Percentiles rank a stretch among this genome's conserved stretches.
These are phyloP conservation scores for Ophiostoma australiae DNA, from an alignment of 2,329 filamentous ascomycete species.

Conservation along the genomic window DNA sequence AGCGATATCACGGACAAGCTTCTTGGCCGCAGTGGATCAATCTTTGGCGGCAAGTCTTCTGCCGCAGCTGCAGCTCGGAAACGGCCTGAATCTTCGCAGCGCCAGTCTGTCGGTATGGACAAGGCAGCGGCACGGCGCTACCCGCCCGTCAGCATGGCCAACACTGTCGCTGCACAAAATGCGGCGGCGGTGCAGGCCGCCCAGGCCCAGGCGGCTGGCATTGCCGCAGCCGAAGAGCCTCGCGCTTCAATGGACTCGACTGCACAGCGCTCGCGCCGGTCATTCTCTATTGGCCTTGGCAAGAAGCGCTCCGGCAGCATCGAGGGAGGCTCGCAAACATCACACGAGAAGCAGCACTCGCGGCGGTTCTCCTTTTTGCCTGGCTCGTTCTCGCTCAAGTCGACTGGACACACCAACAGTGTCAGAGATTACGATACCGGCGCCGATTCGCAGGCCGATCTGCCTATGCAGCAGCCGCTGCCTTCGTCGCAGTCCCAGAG, in stretches of 20 bases:
- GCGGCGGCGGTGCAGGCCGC: slow-evolving; percentile 35
- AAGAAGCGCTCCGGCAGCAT: slow-evolving; percentile 69
- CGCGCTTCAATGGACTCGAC: slow-evolving; percentile 63
- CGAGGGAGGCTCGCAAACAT: slow-evolving; percentile 47
- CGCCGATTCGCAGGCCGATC: slow-evolving; percentile 48
- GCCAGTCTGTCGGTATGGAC: slow-evolving; percentile 33
- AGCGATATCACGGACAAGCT: slow-evolving; percentile 78
- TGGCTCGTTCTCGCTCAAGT: slow-evolving; percentile 58
- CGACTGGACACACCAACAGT: slow-evolving; percentile 45
- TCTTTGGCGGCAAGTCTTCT: slow-evolving; percentile 57
- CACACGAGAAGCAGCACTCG: slow-evolving; percentile 50
- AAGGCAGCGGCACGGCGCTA: slow-evolving; percentile 58
- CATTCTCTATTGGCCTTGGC: slow-evolving; percentile 63
- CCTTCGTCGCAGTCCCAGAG: slow-evolving; percentile 25
- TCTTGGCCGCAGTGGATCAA: slow-evolving; percentile 75
- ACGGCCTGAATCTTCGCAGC: slow-evolving; percentile 39
- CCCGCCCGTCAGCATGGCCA: slow-evolving; percentile 82
- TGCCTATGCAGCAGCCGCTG: slow-evolving; percentile 48
- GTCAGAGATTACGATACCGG: slow-evolving; percentile 47
- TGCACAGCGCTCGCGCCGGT: slow-evolving; percentile 54
- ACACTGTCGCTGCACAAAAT: slow-evolving; percentile 34
- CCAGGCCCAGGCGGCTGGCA: slow-evolving; percentile 5
- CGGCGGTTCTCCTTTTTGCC: slow-evolving; percentile 69
- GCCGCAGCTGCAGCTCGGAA: slow-evolving; percentile 37
- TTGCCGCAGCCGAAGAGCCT: slow-evolving; percentile 35